Conservation (phyloP, 2,329 filamentous ascomycete species). For the Penicillium sp. region DNA sequence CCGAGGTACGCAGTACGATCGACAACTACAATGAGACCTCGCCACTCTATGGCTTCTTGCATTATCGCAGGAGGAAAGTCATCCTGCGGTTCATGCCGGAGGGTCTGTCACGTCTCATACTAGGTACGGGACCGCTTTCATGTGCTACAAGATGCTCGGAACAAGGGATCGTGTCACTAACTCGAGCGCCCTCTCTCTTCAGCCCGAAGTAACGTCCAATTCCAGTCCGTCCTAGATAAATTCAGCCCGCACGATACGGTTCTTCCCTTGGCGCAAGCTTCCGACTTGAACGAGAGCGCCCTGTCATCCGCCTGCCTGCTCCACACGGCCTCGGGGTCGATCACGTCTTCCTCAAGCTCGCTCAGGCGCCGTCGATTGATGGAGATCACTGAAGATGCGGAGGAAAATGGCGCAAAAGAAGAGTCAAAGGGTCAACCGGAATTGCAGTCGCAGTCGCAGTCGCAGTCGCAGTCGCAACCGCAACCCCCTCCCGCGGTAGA, state of each 20-base stretch:
- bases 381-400: slow-evolving; percentile 92
- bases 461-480: slow-evolving; percentile 28
- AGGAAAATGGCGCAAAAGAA: slow-evolving; percentile 66
- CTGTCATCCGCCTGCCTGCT: slow-evolving; percentile 87
- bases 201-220: slow-evolving; percentile 81
- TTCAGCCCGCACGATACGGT: slow-evolving; percentile 87
- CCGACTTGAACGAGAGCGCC: slow-evolving; percentile 83
- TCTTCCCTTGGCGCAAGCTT: slow-evolving; percentile 73
- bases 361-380: slow-evolving; percentile 75
- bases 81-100: slow-evolving; percentile 92
- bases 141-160: slow-evolving; percentile 5
- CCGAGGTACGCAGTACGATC: slow-evolving; percentile 79
- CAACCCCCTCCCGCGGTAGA: slow-evolving; percentile 26
- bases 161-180: slow-evolving; percentile 6
- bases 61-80: slow-evolving; percentile 86
- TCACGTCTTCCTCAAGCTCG: slow-evolving; percentile 81
- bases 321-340: slow-evolving; percentile 83
- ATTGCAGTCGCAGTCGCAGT: slow-evolving; percentile 20
- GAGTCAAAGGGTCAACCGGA: slow-evolving; percentile 54
- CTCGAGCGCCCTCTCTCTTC: slow-evolving; percentile 3
- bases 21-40: slow-evolving; percentile 79
- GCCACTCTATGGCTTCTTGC: slow-evolving; percentile 88
- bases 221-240: slow-evolving; percentile 63
- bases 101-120: slow-evolving; percentile 83
- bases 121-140: slow-evolving; percentile 66